phyloP scores from a whole-genome alignment of 768 basidiomycete genomes.

The Boletus tylopilopsis region DNA sequence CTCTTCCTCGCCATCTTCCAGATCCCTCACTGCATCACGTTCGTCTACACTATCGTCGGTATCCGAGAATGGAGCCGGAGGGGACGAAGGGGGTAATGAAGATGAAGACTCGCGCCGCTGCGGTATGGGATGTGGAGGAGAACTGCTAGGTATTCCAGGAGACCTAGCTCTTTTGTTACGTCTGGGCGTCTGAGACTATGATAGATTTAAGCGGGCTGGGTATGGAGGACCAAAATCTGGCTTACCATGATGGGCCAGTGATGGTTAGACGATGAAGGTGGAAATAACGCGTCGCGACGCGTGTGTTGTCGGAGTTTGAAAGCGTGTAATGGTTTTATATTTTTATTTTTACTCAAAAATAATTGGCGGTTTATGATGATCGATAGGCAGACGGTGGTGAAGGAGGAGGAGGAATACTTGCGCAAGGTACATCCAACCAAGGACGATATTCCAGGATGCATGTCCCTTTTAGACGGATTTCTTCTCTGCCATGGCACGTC shows the following conservation, averaged over 20 bases:
- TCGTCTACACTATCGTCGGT: slow-evolving; percentile 79
- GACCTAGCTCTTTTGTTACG: slow-evolving; percentile 63
- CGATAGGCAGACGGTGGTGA: slow-evolving; percentile 53
- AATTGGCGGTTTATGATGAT: slow-evolving; percentile 26
- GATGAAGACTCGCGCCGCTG: slow-evolving; percentile 59
- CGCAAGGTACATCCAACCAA: slow-evolving; percentile 64
- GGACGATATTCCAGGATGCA: slow-evolving; percentile 80
- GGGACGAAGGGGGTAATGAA: slow-evolving; percentile 83
- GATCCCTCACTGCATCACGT: slow-evolving; percentile 58
- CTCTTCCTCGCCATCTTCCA: slow-evolving; percentile 71
- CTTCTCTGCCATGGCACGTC: slow-evolving; percentile 63
- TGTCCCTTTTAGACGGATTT: slow-evolving; percentile 70
- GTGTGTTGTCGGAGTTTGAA: slow-evolving; percentile 42
- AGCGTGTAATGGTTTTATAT: slow-evolving; percentile 25
- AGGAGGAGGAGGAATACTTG: slow-evolving; percentile 68
- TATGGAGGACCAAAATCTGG: slow-evolving; percentile 2
- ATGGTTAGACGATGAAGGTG: slow-evolving; percentile 12
- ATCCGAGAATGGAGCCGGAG: slow-evolving; percentile 80
- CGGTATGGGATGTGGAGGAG: slow-evolving; percentile 43
- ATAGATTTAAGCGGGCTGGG: background rate
- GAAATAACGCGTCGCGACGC: slow-evolving; percentile 46
- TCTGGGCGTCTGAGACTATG: slow-evolving; percentile 43
- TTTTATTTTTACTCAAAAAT: slow-evolving; percentile 3
- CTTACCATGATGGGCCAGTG: slow-evolving; percentile 41
- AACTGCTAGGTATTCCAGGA: slow-evolving; percentile 44